Base-by-base conservation (phyloP, 768 basidiomycete species). In the Hygrocybe coccinea region DNA sequence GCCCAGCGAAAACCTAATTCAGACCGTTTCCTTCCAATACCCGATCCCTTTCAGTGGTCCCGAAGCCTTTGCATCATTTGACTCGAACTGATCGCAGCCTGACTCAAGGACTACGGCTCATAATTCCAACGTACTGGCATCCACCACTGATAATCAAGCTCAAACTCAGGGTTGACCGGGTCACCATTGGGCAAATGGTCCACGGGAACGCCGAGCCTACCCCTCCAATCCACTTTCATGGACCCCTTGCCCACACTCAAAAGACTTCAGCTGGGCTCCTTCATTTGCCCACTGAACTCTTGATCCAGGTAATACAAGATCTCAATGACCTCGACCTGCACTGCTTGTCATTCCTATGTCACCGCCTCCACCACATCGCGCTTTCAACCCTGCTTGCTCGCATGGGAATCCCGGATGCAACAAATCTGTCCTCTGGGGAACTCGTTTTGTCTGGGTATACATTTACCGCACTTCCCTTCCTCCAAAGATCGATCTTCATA, bases 261-360 rank as follows among this genome's bases (percentile, higher is more conserved):
- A n/a, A n/a, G n/a, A n/a, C n/a, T n/a, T n/a, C 14, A 39, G 5
- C 46, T 48, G 46, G 46, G 17, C 17, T 50, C 5, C 29, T 50
- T 34, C 17, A 63, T 46, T 56, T 72, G n/a, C 71, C 71, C 1
- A 66, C 64, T 17, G 71, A 72, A 53, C 60, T 70, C 36, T 53
- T 70, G n/a, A 57, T 66, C 52, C 45, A 48, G 21, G 54, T 70
- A 25, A 51, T 67, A 35, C 61, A 59, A 29, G 47, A 63, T 24
- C 52, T 68, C 15, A 50, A 56, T 2, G 47, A 50, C 1, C 62
- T 64, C 38, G 62, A 64, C 36, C 53, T 72, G 4, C 63, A 54
- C 56, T 17, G 35, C 1, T 54, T 70, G 17, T 56, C 63, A 2
- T 50, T 62, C 37, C 51, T 65, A 19, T 71, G 62, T 11, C 58